A percentile compares a stretch with the other conserved stretches of the same genome.
Conservation (phyloP, 768 basidiomycete species). For the Collybia sp. region DNA sequence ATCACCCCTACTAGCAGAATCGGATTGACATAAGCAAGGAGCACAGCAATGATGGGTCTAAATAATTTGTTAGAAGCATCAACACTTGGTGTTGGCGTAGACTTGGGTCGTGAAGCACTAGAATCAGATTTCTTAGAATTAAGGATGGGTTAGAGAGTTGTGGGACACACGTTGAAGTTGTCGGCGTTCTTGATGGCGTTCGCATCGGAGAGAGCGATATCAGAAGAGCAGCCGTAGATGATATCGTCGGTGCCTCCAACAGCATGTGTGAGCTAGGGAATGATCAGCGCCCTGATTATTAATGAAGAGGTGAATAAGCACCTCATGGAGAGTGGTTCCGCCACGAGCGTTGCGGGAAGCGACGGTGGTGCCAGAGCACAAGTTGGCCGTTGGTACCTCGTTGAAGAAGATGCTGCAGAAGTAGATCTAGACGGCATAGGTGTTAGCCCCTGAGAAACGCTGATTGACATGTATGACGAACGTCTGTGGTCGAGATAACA, state of each 20-base stretch:
- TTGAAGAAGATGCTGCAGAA: constrained; percentile 42
- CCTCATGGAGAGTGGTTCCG: constrained; percentile 42
- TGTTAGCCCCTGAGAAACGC: background rate
- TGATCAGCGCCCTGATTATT: background rate
- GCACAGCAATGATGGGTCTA: too few species aligned
- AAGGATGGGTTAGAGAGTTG: background rate
- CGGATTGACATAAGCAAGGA: too few species aligned
- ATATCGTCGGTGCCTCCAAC: constrained; percentile 33
- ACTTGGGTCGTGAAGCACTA: constrained; percentile 41
- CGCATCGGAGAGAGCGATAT: constrained; percentile 30
- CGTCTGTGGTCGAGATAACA: constrained; percentile 35
- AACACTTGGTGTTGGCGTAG: constrained; percentile 25
- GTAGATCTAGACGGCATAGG: constrained; percentile 27
- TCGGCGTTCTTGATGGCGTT: constrained; percentile 33
- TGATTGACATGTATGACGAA: constrained; percentile 7
- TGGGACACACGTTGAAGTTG: constrained; percentile 34
- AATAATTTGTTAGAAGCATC: too few species aligned
- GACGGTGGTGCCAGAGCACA: constrained; percentile 38
- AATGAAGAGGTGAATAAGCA: constrained; percentile 1
- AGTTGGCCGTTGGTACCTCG: constrained; percentile 28
- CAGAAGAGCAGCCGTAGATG: constrained; percentile 32
- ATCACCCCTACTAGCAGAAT: too few species aligned
- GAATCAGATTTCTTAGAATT: background rate
- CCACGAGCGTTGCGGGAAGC: constrained; percentile 39
- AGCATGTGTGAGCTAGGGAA: constrained; percentile 34